Evolutionary conservation across 768 basidiomycete genomes (phyloP).

Genomic region (Mycena leptocephala): DNA sequence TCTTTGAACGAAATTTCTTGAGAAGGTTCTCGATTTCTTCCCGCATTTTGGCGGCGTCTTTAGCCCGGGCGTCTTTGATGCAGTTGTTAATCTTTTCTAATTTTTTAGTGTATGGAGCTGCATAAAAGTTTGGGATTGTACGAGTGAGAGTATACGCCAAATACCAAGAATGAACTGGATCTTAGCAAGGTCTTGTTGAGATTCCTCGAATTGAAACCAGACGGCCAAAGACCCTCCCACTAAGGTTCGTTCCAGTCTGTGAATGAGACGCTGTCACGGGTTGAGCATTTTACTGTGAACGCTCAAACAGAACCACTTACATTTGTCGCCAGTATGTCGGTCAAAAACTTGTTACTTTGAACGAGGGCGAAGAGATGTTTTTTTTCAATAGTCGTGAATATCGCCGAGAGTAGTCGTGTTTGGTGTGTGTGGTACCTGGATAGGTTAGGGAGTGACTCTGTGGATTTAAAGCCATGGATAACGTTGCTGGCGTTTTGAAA

Average conservation of each 20-base stretch:
- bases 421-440: constrained; percentile 15
- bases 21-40: not conserved
- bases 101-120: not conserved
- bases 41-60: not conserved
- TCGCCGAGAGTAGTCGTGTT: constrained; percentile 2
- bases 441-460: not conserved
- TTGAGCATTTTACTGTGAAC: not conserved
- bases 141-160: not conserved
- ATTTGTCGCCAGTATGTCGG: not conserved
- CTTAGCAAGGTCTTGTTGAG: constrained; percentile 8
- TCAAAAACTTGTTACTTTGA: not conserved
- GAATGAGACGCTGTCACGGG: not conserved
- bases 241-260: constrained; percentile 2
- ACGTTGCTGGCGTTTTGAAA: not conserved
- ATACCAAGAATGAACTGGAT: constrained; percentile 10
- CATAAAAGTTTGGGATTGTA: not conserved
- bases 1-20: not conserved
- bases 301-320: not conserved
- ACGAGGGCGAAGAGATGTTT: not conserved
- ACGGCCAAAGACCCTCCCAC: not conserved
- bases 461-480: not conserved
- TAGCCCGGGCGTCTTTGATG: not conserved
- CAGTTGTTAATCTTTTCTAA: not conserved
- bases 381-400: constrained; percentile 1
- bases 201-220: constrained; percentile 1